A percentile compares a stretch with the other conserved stretches of the same genome.
phyloP scores from a whole-genome alignment of 179 eudicot species.

The Drosera spatulata region DNA sequence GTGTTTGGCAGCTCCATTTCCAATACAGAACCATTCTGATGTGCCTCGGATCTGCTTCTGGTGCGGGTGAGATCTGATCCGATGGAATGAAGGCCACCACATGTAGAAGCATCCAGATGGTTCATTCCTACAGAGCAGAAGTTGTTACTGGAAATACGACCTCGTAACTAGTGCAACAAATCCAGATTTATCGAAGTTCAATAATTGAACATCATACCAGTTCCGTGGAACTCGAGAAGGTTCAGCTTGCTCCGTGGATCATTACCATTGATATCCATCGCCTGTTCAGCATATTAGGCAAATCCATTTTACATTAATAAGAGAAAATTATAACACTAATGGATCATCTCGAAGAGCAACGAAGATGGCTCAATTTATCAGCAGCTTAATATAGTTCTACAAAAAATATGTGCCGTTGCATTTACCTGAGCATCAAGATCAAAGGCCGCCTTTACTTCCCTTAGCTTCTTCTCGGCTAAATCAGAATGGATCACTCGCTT shows the following conservation, averaged over 20 bases:
- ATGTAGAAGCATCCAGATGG: conserved; percentile 57
- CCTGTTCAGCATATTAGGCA: conserved; percentile 29
- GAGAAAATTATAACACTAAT: no score
- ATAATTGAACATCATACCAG: conserved; percentile 21
- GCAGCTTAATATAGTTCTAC: neutral
- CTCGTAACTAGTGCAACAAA: neutral
- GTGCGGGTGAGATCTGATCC: conserved; percentile 93
- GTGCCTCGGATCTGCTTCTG: conserved; percentile 34
- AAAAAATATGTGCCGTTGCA: neutral
- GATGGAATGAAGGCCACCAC: conserved; percentile 70
- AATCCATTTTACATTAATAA: neutral
- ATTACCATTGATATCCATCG: conserved; percentile 30
- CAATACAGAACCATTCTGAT: conserved; percentile 33
- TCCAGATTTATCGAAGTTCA: neutral
- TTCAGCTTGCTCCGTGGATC: conserved; percentile 26
- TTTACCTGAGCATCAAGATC: conserved; percentile 49
- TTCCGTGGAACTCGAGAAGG: conserved; percentile 20
- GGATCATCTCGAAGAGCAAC: neutral
- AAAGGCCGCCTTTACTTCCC: conserved; percentile 56
- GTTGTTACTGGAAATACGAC: neutral
- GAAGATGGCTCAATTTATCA: neutral
- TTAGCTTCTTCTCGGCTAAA: conserved; percentile 57
- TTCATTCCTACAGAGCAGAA: conserved; percentile 32
- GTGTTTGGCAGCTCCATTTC: conserved; percentile 42
- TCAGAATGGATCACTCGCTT: conserved; percentile 88